Base-by-base conservation (phyloP, 352 stramenopile genomes). In the Phytophthora multivora region DNA sequence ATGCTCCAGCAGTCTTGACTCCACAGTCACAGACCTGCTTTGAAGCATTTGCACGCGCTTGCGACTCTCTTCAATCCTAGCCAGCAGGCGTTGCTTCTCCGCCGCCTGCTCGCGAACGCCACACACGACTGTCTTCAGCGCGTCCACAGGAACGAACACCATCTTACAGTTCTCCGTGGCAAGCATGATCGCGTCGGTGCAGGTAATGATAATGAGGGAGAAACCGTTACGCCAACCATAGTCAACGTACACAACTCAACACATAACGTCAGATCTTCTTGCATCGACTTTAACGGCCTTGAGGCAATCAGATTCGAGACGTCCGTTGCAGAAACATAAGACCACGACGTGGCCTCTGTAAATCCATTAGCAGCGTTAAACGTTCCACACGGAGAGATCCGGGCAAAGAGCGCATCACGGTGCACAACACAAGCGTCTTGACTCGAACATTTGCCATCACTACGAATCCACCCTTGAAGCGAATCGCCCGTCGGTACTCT, bases 1-100 rank as follows among this genome's bases (percentile, higher is more conserved):
- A 51, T 89, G 77, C 21, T 80, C 73, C 16, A 63, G 63, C 40
- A 86, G 75, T 49, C 64, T 73, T 18, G 75, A 66, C 56, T 89
- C 77, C n/a, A 86, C 49, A 0, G 79, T 68, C 8, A 56, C 52
- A 0, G 70, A 80, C 47, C 73, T 73, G 46, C 66, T 70, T 40
- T 66, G 69, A 51, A 89, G 59, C 21, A 74, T 40, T 21, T 63
- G 50, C 39, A 78, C 64, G 6, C 73, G 75, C 56, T 80, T 61
- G 31, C 48, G 67, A 28, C 53, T 75, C 42, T 77, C 77, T 10
- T 75, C 69, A 18, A 89, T 31, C 28, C 71, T 66, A 25, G 63
- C 38, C 5, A 69, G 51, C 23, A 89, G 58, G 41, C 31, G 63
- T 12, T 69, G 60, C 57, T 77, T 74, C 21, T 89, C 76, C 1